Evolutionary conservation across 495 filamentous ascomycete species (phyloP).

Genomic region (Aspergillus ostianus): DNA sequence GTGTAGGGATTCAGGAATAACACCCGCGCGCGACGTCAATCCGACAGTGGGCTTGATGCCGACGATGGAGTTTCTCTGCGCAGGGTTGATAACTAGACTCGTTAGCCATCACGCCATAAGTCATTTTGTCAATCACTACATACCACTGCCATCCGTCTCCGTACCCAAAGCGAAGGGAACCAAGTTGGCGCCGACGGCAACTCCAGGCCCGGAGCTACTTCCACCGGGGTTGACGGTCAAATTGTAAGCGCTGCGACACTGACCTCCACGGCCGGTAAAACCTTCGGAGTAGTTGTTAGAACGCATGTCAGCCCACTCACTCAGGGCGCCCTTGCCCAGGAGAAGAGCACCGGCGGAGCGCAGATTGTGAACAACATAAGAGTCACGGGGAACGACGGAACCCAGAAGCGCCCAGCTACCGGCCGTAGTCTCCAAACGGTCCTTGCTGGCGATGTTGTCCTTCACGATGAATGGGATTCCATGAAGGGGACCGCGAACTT

Average conservation of each 20-base stretch:
- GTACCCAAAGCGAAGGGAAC: slow-evolving; percentile 66
- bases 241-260: slow-evolving; percentile 65
- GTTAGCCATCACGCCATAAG: slow-evolving; percentile 6
- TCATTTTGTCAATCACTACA: slow-evolving; percentile 14
- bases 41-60: slow-evolving; percentile 70
- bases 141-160: slow-evolving; percentile 68
- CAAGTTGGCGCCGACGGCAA: slow-evolving; percentile 60
- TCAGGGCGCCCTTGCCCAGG: slow-evolving; percentile 66
- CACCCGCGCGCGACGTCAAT: slow-evolving; percentile 57
- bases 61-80: slow-evolving; percentile 62
- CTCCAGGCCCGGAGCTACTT: slow-evolving; percentile 61
- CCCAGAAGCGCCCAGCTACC: slow-evolving; percentile 60
- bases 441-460: slow-evolving; percentile 71
- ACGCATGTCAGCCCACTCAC: slow-evolving; percentile 76
- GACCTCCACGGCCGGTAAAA: slow-evolving; percentile 65
- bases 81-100: slow-evolving; percentile 60
- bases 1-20: slow-evolving; percentile 64
- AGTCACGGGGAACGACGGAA: slow-evolving; percentile 63
- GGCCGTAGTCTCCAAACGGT: slow-evolving; percentile 67
- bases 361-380: slow-evolving; percentile 57
- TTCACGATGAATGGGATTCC: slow-evolving; percentile 74
- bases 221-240: slow-evolving; percentile 67
- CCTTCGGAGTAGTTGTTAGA: slow-evolving; percentile 68
- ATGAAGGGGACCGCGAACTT: slow-evolving; percentile 60
- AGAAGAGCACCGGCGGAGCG: slow-evolving; percentile 66